A percentile compares a stretch with the other conserved stretches of the same genome.
These are phyloP conservation scores for Aureobasidium sp. DNA, from an alignment of 2,329 filamentous ascomycete species.

Conservation along the genomic window DNA sequence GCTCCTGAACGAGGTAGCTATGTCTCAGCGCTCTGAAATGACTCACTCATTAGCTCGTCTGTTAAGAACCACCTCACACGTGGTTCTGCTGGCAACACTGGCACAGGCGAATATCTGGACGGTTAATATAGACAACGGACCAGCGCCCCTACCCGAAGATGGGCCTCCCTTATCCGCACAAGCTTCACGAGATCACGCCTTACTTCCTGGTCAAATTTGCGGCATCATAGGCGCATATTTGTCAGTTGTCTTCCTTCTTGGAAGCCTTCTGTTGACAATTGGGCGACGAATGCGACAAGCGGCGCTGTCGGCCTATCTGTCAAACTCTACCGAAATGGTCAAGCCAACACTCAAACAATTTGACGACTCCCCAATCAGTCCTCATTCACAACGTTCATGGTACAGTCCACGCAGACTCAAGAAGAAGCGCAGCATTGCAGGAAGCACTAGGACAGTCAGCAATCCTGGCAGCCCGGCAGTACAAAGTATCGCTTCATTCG, in stretches of 20 bases:
- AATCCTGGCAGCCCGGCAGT: conserved; percentile 35
- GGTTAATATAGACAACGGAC: conserved; percentile 47
- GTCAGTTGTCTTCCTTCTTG: conserved; percentile 65
- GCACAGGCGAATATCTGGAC: conserved; percentile 26
- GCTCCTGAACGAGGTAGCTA: background rate
- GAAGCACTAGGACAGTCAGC: conserved; percentile 33
- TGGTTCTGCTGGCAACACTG: background rate
- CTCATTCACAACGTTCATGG: conserved; percentile 26
- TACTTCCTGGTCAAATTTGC: conserved; percentile 74
- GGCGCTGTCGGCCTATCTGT: conserved; percentile 42
- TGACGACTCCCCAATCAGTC: conserved; percentile 30
- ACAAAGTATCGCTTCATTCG: conserved; percentile 64
- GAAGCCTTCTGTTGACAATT: conserved; percentile 48
- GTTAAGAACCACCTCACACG: background rate
- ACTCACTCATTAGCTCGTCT: background rate
- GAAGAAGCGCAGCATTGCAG: conserved; percentile 23
- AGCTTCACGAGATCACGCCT: conserved; percentile 53
- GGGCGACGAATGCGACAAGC: conserved; percentile 38
- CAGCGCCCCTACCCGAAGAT: conserved; percentile 54
- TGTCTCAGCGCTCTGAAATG: background rate
- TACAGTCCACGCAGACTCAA: conserved; percentile 23
- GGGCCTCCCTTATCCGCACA: conserved; percentile 53
- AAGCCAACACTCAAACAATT: conserved; percentile 35
- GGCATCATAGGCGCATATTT: conserved; percentile 81
- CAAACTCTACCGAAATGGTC: conserved; percentile 52